phyloP scores from a whole-genome alignment of 345 rosid species.

The Eucalyptus tenuipes region DNA sequence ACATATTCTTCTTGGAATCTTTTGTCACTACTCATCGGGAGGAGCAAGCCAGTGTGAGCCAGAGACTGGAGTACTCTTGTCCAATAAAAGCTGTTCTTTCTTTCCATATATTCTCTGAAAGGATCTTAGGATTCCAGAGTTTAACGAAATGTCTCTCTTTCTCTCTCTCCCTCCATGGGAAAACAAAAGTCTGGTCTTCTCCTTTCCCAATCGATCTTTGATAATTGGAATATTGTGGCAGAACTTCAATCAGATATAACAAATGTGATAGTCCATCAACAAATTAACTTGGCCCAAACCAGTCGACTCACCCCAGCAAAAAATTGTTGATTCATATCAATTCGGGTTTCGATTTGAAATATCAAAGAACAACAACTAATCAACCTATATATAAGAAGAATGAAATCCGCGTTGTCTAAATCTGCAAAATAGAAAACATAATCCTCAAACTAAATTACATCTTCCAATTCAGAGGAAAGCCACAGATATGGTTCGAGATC shows the following conservation, averaged over 20 bases:
- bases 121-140: neutral
- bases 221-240: accelerated
- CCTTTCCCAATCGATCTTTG: neutral
- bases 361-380: too few species aligned
- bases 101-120: neutral
- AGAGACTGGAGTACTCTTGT: neutral
- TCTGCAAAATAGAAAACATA: too few species aligned
- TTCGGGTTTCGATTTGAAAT: too few species aligned
- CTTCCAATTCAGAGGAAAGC: too few species aligned
- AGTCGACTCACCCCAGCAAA: accelerated
- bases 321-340: too few species aligned
- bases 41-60: neutral
- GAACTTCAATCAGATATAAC: too few species aligned
- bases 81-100: neutral
- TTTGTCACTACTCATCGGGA: accelerated
- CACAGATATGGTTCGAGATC: too few species aligned
- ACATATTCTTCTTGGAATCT: neutral
- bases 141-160: neutral
- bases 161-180: neutral
- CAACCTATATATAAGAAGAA: too few species aligned
- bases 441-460: too few species aligned
- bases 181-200: neutral
- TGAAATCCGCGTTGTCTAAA: too few species aligned
- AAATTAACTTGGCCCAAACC: too few species aligned
- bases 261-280: too few species aligned